Conservation (phyloP, 805 yeast species). For the Candida methanosorbosa region DNA sequence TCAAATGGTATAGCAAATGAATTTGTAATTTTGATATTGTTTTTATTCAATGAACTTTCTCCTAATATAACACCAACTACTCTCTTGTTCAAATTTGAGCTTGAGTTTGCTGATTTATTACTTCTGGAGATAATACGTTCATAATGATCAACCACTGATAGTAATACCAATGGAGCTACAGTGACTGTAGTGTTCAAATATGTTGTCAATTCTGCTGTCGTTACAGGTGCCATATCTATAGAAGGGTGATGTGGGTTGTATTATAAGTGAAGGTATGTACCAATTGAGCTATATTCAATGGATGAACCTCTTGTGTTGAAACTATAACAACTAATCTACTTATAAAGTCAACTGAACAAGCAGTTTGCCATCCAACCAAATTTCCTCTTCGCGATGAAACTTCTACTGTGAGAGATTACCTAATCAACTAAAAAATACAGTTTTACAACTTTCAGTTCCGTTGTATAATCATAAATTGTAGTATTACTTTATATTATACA, state of each 20-base stretch:
- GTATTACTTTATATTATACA: too few relatives aligned
- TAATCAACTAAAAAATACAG: too few relatives aligned
- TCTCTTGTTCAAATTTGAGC: slow-evolving; percentile 52
- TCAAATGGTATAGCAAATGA: slow-evolving; percentile 97
- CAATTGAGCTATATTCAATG: neutral
- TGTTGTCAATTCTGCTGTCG: neutral
- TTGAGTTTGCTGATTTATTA: neutral
- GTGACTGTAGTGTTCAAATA: slow-evolving; percentile 50
- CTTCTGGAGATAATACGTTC: slow-evolving; percentile 57
- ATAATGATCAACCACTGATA: slow-evolving; percentile 93
- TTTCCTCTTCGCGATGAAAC: too few relatives aligned
- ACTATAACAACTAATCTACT: too few relatives aligned
- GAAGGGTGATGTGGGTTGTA: too few relatives aligned
- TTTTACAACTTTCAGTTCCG: too few relatives aligned
- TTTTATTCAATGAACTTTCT: slow-evolving; percentile 43
- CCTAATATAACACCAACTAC: slow-evolving; percentile 95
- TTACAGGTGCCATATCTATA: slow-evolving; percentile 1
- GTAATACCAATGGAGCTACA: slow-evolving; percentile 90
- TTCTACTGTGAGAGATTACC: too few relatives aligned
- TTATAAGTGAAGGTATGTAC: too few relatives aligned
- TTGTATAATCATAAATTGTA: too few relatives aligned
- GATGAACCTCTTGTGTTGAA: too few relatives aligned
- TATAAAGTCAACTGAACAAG: too few relatives aligned
- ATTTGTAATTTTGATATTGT: slow-evolving; percentile 68
- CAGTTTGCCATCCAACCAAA: too few relatives aligned